phyloP scores from a whole-genome alignment of 2,329 filamentous ascomycete genomes.

The Alternaria rosae region DNA sequence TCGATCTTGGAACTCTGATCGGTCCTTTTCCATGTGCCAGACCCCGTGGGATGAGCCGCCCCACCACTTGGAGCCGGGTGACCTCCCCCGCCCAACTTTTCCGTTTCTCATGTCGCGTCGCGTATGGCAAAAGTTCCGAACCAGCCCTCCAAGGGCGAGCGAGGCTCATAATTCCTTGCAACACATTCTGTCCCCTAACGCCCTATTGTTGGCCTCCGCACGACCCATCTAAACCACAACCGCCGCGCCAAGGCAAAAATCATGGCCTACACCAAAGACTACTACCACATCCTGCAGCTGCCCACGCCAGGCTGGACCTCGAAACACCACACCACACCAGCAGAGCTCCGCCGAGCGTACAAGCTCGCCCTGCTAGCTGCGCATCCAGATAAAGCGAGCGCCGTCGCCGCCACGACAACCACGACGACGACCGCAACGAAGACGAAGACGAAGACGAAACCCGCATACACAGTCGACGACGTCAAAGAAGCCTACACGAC shows the following conservation, averaged over 20 bases:
- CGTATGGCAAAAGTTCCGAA: conserved; percentile 1
- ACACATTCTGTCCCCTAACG: neutral
- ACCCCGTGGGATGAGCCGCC: conserved; percentile 16
- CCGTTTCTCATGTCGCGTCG: conserved; percentile 7
- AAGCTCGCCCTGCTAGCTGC: conserved; percentile 63
- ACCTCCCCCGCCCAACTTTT: conserved; percentile 19
- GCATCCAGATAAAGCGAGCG: conserved; percentile 64
- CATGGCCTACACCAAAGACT: conserved; percentile 40
- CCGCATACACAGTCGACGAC: conserved; percentile 60
- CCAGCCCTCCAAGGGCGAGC: conserved; percentile 3
- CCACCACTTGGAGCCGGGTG: conserved; percentile 18
- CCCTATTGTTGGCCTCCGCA: neutral
- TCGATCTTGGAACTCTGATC: conserved; percentile 7
- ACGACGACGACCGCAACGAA: neutral
- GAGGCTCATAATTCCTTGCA: neutral
- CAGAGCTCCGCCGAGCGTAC: conserved; percentile 55
- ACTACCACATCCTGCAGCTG: conserved; percentile 40
- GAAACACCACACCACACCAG: conserved; percentile 4
- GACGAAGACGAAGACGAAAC: neutral
- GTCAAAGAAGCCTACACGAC: conserved; percentile 66
- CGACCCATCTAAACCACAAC: neutral
- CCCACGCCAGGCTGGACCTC: conserved; percentile 9
- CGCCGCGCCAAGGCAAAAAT: neutral
- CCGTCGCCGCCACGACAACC: neutral
- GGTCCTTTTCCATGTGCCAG: conserved; percentile 18